Conservation (phyloP, 768 basidiomycete species). For the Candolleomyces eurysporus region DNA sequence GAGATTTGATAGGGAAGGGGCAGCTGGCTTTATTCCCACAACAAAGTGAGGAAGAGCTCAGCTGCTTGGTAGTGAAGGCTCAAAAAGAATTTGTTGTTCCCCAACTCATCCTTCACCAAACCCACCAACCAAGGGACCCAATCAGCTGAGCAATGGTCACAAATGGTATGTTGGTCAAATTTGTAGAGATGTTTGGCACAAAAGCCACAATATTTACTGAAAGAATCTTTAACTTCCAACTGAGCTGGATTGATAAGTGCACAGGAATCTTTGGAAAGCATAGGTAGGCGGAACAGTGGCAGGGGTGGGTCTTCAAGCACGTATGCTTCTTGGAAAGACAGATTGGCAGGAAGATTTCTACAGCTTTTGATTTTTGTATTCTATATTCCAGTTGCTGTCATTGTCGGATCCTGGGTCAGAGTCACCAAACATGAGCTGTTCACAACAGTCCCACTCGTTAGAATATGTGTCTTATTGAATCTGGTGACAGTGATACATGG, state of each 20-base stretch:
- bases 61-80: background rate
- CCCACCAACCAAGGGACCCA: background rate
- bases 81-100: background rate
- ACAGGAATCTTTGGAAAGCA: background rate
- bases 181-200: too few species aligned
- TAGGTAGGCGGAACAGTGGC: background rate
- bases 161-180: background rate
- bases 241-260: background rate
- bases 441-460: slow-evolving; percentile 1
- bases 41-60: background rate
- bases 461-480: background rate
- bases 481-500: background rate
- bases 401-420: background rate
- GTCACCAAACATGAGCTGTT: background rate
- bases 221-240: background rate
- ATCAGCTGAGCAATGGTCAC: too few species aligned
- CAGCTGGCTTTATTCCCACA: background rate
- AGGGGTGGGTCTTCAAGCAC: background rate
- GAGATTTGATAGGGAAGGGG: background rate
- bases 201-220: background rate
- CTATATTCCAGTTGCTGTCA: background rate
- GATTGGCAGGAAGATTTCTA: background rate
- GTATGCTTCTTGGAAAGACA: background rate
- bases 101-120: background rate
- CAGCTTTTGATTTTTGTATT: background rate